Conservation (phyloP, 1,139 yeast genomes). For the Suhomyces bolitotheri region DNA sequence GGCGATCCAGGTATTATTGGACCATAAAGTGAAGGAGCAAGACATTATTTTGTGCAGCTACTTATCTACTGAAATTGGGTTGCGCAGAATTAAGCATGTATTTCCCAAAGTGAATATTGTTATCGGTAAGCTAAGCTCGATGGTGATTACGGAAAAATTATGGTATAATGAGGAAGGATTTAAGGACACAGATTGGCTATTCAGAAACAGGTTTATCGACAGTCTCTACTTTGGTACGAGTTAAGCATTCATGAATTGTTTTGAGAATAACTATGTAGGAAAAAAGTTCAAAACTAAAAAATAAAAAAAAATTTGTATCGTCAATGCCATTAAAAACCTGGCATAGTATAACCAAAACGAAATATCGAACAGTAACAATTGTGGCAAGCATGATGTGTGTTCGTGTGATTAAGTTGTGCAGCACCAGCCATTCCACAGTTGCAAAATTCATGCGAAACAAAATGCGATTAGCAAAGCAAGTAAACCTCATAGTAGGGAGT, state of each 20-base stretch:
- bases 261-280: not conserved
- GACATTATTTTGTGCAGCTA: slow-evolving; percentile 72
- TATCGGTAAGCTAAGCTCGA: slow-evolving; percentile 62
- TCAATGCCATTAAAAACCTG: not conserved
- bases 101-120: slow-evolving; percentile 69
- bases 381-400: no score
- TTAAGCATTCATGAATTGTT: slow-evolving; percentile 16
- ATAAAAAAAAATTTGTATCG: not conserved
- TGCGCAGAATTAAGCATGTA: slow-evolving; percentile 72
- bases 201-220: slow-evolving; percentile 72
- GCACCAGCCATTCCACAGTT: no score
- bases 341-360: no score
- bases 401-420: no score
- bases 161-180: slow-evolving; percentile 40
- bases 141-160: slow-evolving; percentile 23
- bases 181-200: slow-evolving; percentile 57
- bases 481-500: no score
- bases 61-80: slow-evolving; percentile 77
- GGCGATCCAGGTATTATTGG: slow-evolving; percentile 87
- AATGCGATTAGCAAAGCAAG: no score
- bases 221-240: slow-evolving; percentile 76
- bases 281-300: not conserved
- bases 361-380: no score
- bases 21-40: slow-evolving; percentile 67
- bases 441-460: no score